These are phyloP conservation scores for Populus nigra DNA, from an alignment of 345 rosid species.

Conservation along the genomic window DNA sequence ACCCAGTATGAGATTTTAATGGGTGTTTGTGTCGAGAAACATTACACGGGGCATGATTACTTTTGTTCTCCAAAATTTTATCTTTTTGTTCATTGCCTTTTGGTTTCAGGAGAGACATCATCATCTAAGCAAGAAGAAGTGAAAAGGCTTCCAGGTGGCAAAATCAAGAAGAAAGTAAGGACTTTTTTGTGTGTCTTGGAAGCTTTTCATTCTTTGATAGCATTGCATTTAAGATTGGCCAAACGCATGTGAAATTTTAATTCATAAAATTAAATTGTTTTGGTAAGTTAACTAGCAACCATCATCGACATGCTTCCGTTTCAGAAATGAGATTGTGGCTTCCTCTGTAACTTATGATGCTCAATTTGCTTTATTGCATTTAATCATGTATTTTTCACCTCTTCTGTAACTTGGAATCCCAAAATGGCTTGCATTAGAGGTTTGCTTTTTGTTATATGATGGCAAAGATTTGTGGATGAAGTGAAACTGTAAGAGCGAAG, in stretches of 20 bases:
- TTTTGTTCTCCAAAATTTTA: neutral
- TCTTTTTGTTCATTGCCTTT: neutral
- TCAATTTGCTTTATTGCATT: neutral
- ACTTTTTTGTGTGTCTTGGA: neutral
- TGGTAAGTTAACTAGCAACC: neutral
- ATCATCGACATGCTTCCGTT: neutral
- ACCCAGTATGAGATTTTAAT: neutral
- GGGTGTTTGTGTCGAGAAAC: neutral
- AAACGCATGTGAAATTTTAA: neutral
- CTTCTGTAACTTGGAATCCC: neutral
- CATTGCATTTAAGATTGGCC: neutral
- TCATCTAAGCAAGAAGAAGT: constrained; percentile 69
- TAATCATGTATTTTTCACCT: neutral
- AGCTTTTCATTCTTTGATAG: neutral
- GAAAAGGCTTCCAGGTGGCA: constrained; percentile 92
- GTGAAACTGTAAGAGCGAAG: too few relatives aligned
- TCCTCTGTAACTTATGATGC: neutral
- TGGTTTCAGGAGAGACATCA: constrained; percentile 37
- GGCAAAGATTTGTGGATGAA: neutral
- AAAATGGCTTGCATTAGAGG: neutral
- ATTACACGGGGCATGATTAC: neutral
- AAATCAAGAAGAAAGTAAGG: constrained; percentile 88
- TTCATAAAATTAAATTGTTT: neutral
- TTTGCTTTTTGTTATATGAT: neutral
- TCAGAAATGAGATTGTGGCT: neutral